Percentiles rank a stretch among this genome's conserved stretches.
phyloP scores from a whole-genome alignment of 768 basidiomycete genomes.

The Gloeophyllum trabeum region DNA sequence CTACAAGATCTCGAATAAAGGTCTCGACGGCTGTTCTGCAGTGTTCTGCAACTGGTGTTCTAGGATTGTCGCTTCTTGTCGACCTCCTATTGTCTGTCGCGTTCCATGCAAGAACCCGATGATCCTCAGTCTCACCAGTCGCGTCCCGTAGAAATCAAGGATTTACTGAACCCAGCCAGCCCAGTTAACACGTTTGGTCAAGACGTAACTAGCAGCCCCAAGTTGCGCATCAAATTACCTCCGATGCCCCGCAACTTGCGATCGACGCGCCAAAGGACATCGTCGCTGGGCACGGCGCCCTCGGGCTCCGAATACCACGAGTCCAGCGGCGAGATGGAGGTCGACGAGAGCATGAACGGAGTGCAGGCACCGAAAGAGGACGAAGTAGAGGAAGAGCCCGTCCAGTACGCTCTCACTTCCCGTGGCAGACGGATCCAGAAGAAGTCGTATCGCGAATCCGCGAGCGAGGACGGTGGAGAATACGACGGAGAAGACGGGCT shows the following conservation, averaged over 20 bases:
- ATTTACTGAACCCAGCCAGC: neutral
- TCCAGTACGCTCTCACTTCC: conserved; percentile 9
- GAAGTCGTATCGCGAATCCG: conserved; percentile 19
- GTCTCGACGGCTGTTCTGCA: neutral
- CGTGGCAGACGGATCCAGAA: conserved; percentile 16
- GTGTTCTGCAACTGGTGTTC: neutral
- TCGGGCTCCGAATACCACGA: conserved; percentile 24
- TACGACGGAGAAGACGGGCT: conserved; percentile 8
- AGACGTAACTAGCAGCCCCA: neutral
- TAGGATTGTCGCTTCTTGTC: too few relatives aligned
- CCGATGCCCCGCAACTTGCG: neutral
- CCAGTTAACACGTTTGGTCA: neutral
- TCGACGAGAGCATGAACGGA: conserved; percentile 8
- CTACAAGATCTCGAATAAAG: neutral
- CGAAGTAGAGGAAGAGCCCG: conserved; percentile 6
- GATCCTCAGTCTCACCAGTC: neutral
- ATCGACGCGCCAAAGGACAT: neutral
- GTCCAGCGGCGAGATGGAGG: conserved; percentile 20
- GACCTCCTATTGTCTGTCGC: neutral
- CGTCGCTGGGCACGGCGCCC: neutral
- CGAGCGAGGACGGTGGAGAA: conserved; percentile 12
- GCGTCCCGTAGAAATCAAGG: neutral
- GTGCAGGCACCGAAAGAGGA: conserved; percentile 12
- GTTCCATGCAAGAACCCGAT: neutral
- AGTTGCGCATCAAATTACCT: neutral